phyloP scores from a whole-genome alignment of 805 yeast species.

The Debaryomyces prosopidis region DNA sequence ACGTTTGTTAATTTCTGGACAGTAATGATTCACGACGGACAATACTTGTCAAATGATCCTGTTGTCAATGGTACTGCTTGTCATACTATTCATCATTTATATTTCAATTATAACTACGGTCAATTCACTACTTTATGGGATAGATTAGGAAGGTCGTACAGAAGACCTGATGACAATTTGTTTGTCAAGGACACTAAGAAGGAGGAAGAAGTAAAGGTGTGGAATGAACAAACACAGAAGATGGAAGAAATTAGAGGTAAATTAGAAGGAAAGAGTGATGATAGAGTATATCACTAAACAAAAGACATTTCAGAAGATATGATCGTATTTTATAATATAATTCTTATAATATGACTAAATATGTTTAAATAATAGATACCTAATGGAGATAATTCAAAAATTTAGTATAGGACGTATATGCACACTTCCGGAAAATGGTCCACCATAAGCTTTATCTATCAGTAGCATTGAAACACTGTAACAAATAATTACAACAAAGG shows the following conservation, averaged over 20 bases:
- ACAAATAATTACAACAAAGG: not conserved
- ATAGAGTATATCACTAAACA: conserved; percentile 60
- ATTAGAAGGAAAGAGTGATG: conserved; percentile 77
- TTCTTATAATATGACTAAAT: no score
- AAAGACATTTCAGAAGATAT: no score
- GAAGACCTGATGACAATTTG: conserved; percentile 86
- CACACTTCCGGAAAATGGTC: no score
- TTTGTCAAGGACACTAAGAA: conserved; percentile 56
- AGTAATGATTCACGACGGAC: conserved; percentile 98
- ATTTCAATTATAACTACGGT: conserved; percentile 97
- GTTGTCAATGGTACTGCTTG: conserved; percentile 97
- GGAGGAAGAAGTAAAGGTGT: conserved; percentile 58
- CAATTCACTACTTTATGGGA: conserved; percentile 99
- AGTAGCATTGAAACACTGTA: no score
- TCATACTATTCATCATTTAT: conserved; percentile 94
- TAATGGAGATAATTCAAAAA: no score
- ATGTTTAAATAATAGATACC: no score
- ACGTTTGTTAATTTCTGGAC: conserved; percentile 97
- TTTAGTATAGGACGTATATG: no score
- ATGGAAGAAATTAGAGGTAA: conserved; percentile 77
- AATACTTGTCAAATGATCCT: conserved; percentile 90
- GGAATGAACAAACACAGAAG: conserved; percentile 69
- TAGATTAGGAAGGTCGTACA: conserved; percentile 89
- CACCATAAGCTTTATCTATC: no score
- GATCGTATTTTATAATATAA: no score